These are phyloP conservation scores for Coemansia sp. DNA, from an alignment of 192 early-diverging fungal genomes.

Conservation along the genomic window DNA sequence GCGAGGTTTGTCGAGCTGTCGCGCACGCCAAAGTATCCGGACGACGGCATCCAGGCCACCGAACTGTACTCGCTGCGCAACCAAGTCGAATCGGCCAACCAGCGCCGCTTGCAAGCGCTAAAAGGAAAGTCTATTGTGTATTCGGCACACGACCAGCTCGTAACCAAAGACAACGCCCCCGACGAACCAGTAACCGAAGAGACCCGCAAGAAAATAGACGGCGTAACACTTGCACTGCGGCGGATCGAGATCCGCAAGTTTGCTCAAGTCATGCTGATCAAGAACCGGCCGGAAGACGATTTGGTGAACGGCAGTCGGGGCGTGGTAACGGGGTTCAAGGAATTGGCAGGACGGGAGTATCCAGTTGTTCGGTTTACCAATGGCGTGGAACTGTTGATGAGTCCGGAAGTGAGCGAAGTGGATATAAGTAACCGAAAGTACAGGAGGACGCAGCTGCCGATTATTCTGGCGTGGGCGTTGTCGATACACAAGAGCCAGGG, in stretches of 20 bases:
- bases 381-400: constrained; percentile 54
- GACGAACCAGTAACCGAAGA: constrained; percentile 16
- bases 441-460: constrained; percentile 61
- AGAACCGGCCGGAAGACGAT: constrained; percentile 62
- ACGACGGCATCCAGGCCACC: constrained; percentile 65
- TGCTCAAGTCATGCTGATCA: constrained; percentile 88
- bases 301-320: constrained; percentile 86
- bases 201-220: constrained; percentile 29
- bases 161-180: constrained; percentile 2
- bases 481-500: constrained; percentile 90
- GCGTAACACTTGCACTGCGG: constrained; percentile 45
- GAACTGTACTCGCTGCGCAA: constrained; percentile 73
- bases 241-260: constrained; percentile 66
- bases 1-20: constrained; percentile 53
- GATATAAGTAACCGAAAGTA: constrained; percentile 52
- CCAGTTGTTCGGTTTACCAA: constrained; percentile 51
- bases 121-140: constrained; percentile 55
- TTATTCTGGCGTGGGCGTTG: constrained; percentile 83
- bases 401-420: constrained; percentile 57
- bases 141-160: constrained; percentile 49
- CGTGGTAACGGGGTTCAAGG: constrained; percentile 50
- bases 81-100: constrained; percentile 78
- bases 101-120: constrained; percentile 56
- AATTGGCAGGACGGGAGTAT: constrained; percentile 35
- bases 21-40: constrained; percentile 57